Percentiles rank a stretch among this genome's conserved stretches.
phyloP scores from a whole-genome alignment of 345 rosid species.

The Pistacia integerrima region DNA sequence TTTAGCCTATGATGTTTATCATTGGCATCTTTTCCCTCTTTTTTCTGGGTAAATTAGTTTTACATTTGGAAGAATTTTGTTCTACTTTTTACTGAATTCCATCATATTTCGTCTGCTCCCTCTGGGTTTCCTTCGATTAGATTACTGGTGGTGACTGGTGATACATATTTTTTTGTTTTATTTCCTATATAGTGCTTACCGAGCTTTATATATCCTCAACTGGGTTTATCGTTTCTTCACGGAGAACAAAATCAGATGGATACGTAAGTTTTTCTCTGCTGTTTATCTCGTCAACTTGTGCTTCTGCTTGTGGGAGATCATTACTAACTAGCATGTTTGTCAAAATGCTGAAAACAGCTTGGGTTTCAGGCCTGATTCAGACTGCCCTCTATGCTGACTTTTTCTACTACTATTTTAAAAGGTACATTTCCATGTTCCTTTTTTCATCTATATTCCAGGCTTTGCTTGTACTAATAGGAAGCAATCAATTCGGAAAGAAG shows the following conservation, averaged over 20 bases:
- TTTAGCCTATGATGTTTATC: no score
- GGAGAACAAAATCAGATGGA: constrained; percentile 38
- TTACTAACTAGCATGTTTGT: neutral
- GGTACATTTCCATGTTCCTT: constrained; percentile 26
- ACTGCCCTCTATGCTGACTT: constrained; percentile 52
- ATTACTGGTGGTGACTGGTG: neutral
- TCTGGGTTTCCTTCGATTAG: neutral
- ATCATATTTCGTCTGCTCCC: neutral
- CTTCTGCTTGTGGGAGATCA: neutral
- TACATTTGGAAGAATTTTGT: neutral
- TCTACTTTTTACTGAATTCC: neutral
- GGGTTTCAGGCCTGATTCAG: constrained; percentile 50
- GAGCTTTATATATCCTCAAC: constrained; percentile 49
- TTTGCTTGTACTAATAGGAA: neutral
- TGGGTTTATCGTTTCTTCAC: constrained; percentile 47
- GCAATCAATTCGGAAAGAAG: neutral
- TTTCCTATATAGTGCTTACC: constrained; percentile 37
- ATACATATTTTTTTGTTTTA: neutral
- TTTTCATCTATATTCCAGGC: neutral
- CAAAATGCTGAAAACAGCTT: constrained; percentile 34
- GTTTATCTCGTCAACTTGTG: no score
- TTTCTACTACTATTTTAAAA: constrained; percentile 50
- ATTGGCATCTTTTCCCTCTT: neutral
- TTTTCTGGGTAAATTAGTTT: neutral
- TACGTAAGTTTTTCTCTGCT: constrained; percentile 32